phyloP scores from a whole-genome alignment of 2,329 filamentous ascomycete species.

The Stylonectria norvegica region DNA sequence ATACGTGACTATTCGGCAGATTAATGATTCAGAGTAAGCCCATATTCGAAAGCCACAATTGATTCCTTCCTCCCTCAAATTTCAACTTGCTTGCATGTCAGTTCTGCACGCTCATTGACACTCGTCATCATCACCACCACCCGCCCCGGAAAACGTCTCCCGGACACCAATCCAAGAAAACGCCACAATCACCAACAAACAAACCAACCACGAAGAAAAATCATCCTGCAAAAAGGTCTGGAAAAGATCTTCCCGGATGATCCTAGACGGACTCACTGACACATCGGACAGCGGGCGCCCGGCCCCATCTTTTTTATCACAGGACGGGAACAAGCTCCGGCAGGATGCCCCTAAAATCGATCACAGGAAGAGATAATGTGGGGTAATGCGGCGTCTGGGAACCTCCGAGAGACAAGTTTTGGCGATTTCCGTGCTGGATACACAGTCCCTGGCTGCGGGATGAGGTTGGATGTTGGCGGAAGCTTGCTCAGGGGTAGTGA shows the following conservation, averaged over 20 bases:
- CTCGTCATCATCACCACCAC: too few relatives aligned
- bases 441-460: slow-evolving; percentile 5
- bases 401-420: neutral
- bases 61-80: too few relatives aligned
- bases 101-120: too few relatives aligned
- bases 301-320: slow-evolving; percentile 2
- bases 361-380: slow-evolving; percentile 4
- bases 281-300: neutral
- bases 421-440: slow-evolving; percentile 2
- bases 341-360: neutral
- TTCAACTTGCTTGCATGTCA: too few relatives aligned
- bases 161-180: neutral
- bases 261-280: slow-evolving; percentile 1
- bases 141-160: slow-evolving; percentile 7
- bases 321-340: slow-evolving; percentile 1
- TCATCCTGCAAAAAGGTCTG: slow-evolving; percentile 5
- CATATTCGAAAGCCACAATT: too few relatives aligned
- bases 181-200: neutral
- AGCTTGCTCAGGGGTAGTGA: neutral
- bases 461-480: neutral
- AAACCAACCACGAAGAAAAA: slow-evolving; percentile 2
- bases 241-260: neutral
- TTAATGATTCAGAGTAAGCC: too few relatives aligned
- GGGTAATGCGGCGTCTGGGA: neutral
- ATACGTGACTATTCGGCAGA: too few relatives aligned